These are phyloP conservation scores for Candida verbasci DNA, from an alignment of 805 yeast genomes.

Conservation along the genomic window DNA sequence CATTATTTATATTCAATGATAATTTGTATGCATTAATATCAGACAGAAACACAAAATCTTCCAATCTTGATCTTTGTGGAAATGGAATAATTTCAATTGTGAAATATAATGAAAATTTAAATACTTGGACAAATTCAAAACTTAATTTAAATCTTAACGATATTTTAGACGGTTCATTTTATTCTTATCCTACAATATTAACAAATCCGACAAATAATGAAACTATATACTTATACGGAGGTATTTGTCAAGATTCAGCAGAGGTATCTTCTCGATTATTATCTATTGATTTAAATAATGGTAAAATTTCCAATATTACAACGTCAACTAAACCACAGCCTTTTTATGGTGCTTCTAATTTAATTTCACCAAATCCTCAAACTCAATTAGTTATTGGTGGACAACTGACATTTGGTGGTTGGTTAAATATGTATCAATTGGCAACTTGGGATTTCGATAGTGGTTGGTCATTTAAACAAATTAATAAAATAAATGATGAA, in stretches of 20 bases:
- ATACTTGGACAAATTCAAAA: slow-evolving; percentile 13
- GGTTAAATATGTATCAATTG: slow-evolving; percentile 70
- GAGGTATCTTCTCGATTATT: slow-evolving; percentile 39
- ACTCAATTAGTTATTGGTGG: slow-evolving; percentile 65
- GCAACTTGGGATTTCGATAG: slow-evolving; percentile 68
- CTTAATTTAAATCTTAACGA: slow-evolving; percentile 8
- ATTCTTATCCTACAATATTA: slow-evolving; percentile 38
- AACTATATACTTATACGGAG: slow-evolving; percentile 54
- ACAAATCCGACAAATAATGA: slow-evolving; percentile 30
- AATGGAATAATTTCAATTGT: slow-evolving; percentile 20
- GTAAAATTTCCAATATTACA: slow-evolving; percentile 33
- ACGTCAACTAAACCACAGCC: slow-evolving; percentile 53
- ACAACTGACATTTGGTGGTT: slow-evolving; percentile 55
- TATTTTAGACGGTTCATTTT: slow-evolving; percentile 24
- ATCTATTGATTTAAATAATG: slow-evolving; percentile 34
- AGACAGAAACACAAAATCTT: slow-evolving; percentile 3
- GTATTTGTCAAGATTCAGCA: slow-evolving; percentile 24
- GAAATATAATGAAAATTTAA: slow-evolving; percentile 16
- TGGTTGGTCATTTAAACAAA: slow-evolving; percentile 57
- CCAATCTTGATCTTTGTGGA: slow-evolving; percentile 18
- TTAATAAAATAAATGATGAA: slow-evolving; percentile 20
- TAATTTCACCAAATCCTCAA: slow-evolving; percentile 42
- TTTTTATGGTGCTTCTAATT: slow-evolving; percentile 48
- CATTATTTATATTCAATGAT: slow-evolving; percentile 25
- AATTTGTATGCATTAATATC: slow-evolving; percentile 26